Percentiles rank a stretch among this genome's conserved stretches.
These are phyloP conservation scores for Talaromyces trachyspermus DNA, from an alignment of 495 filamentous ascomycete species.

Conservation along the genomic window DNA sequence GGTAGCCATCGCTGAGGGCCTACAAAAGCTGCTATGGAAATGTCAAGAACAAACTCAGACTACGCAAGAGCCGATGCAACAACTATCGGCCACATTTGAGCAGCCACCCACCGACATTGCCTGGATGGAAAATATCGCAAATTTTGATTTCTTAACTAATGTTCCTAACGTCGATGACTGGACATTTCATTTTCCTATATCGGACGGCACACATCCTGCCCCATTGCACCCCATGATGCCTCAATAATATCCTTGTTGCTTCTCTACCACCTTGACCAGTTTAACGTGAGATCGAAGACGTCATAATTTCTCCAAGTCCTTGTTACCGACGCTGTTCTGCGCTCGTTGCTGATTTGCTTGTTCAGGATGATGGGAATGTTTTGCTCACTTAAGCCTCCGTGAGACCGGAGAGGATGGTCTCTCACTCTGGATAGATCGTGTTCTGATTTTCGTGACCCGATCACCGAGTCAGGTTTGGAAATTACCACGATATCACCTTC, in stretches of 20 bases:
- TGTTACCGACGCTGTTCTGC: background rate
- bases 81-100: constrained; percentile 12
- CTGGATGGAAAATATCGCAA: constrained; percentile 27
- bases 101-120: constrained; percentile 13
- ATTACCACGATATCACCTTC: constrained; percentile 31
- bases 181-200: constrained; percentile 18
- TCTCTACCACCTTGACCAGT: constrained; percentile 12
- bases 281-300: constrained; percentile 27
- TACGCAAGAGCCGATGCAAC: constrained; percentile 6
- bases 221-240: background rate
- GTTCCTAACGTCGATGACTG: constrained; percentile 21
- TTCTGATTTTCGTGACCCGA: constrained; percentile 20
- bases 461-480: constrained; percentile 19
- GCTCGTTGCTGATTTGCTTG: constrained; percentile 8
- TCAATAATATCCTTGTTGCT: background rate
- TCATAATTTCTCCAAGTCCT: constrained; percentile 27
- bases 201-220: constrained; percentile 8
- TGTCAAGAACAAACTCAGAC: constrained; percentile 13
- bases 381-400: constrained; percentile 28
- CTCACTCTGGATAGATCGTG: constrained; percentile 23
- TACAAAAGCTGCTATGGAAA: constrained; percentile 16
- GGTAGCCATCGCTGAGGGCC: constrained; percentile 19
- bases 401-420: constrained; percentile 24
- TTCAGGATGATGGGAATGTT: constrained; percentile 23
- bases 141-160: constrained; percentile 24